Evolutionary conservation across 1,284 basidiomycete genomes (phyloP).

Genomic region (Sphagnurus paluster): DNA sequence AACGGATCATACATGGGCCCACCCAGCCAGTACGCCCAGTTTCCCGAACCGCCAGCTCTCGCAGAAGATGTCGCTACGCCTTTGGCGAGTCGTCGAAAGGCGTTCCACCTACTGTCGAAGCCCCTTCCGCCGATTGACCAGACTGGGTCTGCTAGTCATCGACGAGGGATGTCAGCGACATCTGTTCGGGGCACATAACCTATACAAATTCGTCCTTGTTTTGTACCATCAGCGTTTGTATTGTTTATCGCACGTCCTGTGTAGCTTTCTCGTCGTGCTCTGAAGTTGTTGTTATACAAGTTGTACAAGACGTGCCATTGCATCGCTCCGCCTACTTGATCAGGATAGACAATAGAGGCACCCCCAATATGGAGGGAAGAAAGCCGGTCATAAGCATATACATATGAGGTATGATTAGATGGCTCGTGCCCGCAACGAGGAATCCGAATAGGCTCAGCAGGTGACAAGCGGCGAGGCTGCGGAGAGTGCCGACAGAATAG

Average conservation of each 20-base stretch:
- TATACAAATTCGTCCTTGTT: constrained; percentile 11
- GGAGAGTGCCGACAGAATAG: constrained; percentile 24
- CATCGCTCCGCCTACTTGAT: too few species aligned
- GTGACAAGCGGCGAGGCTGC: constrained; percentile 9
- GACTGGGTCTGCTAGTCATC: constrained; percentile 43
- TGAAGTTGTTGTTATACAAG: constrained; percentile 25
- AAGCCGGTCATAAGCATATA: too few species aligned
- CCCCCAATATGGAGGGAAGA: too few species aligned
- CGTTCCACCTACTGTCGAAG: constrained; percentile 66
- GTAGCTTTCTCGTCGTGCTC: constrained; percentile 16
- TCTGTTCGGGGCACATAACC: constrained; percentile 47
- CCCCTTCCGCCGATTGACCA: constrained; percentile 46
- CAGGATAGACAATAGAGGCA: too few species aligned
- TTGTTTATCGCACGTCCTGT: constrained; percentile 17
- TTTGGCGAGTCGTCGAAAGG: constrained; percentile 58
- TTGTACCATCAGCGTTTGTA: constrained; percentile 23
- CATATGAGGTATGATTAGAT: constrained; percentile 23
- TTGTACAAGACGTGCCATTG: too few species aligned
- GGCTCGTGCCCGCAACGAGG: constrained; percentile 1
- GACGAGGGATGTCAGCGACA: constrained; percentile 62
- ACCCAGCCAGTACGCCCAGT: constrained; percentile 66
- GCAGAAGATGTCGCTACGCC: constrained; percentile 42
- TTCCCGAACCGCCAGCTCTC: constrained; percentile 60
- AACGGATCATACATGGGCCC: constrained; percentile 58
- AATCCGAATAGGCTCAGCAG: constrained; percentile 1